Evolutionary conservation across 257 asterid species (phyloP), one percentile per base, ranked within the genome.

Genomic region (Solanum chiquidenum): DNA sequence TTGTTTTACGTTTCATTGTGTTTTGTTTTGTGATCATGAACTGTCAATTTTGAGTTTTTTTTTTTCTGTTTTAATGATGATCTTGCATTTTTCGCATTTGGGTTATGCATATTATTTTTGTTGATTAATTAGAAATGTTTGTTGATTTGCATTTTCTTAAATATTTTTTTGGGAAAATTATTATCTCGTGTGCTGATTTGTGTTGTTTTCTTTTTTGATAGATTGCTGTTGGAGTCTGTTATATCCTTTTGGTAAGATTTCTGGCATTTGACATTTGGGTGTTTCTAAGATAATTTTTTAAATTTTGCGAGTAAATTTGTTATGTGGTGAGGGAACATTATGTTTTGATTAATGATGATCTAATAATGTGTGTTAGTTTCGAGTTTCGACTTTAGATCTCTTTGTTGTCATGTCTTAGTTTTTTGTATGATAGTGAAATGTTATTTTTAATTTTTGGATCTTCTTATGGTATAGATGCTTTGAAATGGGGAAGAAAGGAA

Each of bases 401-500:
- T 49, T 64, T 18, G 29, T 31, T 29, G 86, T 82, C 44, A 18
- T 82, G 25, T 35, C 37, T 29, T 27, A 60, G 29, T 8, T 60
- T 52, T 49, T 20, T 27, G 21, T 80, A 9, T 46, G 71, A 49
- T 29, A 46, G 40, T 29, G 27, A 10, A 75, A 37, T 38, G 55
- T 38, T 76, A 11, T 72, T 8, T 72, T 69, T 16, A 40, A 33
- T 72, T 38, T 72, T 62, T 44, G 33, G 37, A 58, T 58, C 66
- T 58, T 58, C 66, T 58, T 58, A 58, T 58, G 66, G 66, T 5
- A 55, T 42, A 83, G 69, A 55, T 84, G 71, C 71, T 86, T 76
- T 91, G 94, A 89, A 90, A 94, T 95, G 98, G 95, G 95, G 89
- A 94, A 91, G 92, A 93, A 90, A 90, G 93, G 95, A 89, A 87